A percentile compares a stretch with the other conserved stretches of the same genome.
Conservation (phyloP, 208 protist genomes). For the Trypanosoma platydactyli region DNA sequence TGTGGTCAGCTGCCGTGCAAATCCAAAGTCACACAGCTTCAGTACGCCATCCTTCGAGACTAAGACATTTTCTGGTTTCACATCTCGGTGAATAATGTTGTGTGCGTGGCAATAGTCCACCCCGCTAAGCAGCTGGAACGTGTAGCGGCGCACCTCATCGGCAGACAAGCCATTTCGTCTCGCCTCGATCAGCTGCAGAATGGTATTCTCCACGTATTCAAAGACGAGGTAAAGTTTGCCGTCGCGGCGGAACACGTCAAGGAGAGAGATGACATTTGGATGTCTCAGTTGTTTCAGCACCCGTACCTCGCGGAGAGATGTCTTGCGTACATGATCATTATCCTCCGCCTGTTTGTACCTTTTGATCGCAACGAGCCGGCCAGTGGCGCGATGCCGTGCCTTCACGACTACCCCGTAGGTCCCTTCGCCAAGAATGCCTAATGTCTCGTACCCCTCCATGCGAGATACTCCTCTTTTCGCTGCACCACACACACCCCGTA, state of each 20-base stretch:
- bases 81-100: slow-evolving; percentile 86
- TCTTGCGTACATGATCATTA: slow-evolving; percentile 92
- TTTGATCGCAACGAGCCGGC: slow-evolving; percentile 84
- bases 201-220: slow-evolving; percentile 96
- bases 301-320: slow-evolving; percentile 95
- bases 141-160: slow-evolving; percentile 59
- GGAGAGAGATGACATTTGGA: slow-evolving; percentile 92
- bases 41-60: slow-evolving; percentile 79
- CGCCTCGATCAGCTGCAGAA: slow-evolving; percentile 97
- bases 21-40: slow-evolving; percentile 90
- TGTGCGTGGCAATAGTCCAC: slow-evolving; percentile 80
- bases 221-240: slow-evolving; percentile 96
- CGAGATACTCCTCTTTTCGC: no score
- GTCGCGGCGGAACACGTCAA: slow-evolving; percentile 96
- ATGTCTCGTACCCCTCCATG: slow-evolving; percentile 75
- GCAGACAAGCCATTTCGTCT: slow-evolving; percentile 52
- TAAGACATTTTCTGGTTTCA: slow-evolving; percentile 91
- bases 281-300: slow-evolving; percentile 96
- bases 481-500: no score
- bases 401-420: slow-evolving; percentile 98
- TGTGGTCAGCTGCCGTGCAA: slow-evolving; percentile 85
- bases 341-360: slow-evolving; percentile 80
- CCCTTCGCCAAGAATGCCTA: slow-evolving; percentile 95
- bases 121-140: slow-evolving; percentile 83
- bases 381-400: slow-evolving; percentile 70